Evolutionary conservation across 1,284 basidiomycete genomes (phyloP).

Genomic region (Ceratobasidium sp.): DNA sequence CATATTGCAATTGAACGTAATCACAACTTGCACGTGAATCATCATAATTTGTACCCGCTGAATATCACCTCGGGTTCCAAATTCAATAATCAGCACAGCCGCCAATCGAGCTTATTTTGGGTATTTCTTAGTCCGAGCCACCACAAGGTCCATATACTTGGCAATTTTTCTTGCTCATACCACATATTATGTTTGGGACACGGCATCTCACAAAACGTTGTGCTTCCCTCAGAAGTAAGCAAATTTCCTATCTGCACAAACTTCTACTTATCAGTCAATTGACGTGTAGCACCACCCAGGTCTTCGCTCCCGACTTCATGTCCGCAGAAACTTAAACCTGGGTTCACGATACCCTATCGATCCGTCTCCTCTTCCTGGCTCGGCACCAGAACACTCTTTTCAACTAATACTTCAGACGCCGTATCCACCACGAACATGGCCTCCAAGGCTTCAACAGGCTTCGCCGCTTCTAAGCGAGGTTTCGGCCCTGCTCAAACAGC

Average conservation of each 20-base stretch:
- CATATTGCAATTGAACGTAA: background rate
- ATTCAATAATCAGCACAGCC: slow-evolving; percentile 8
- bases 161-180: background rate
- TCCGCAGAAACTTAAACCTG: background rate
- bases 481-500: slow-evolving; percentile 36
- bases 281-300: slow-evolving; percentile 21
- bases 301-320: background rate
- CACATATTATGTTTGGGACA: background rate
- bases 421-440: slow-evolving; percentile 45
- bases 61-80: background rate
- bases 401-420: slow-evolving; percentile 45
- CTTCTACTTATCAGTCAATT: slow-evolving; percentile 30
- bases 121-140: slow-evolving; percentile 11
- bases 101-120: slow-evolving; percentile 8
- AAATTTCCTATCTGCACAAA: background rate
- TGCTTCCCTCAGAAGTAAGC: slow-evolving; percentile 3
- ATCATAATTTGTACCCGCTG: background rate
- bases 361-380: slow-evolving; percentile 44
- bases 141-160: background rate
- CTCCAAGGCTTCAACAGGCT: slow-evolving; percentile 40
- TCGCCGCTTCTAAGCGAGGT: slow-evolving; percentile 45
- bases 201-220: background rate
- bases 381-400: slow-evolving; percentile 44
- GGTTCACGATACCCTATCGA: slow-evolving; percentile 42
- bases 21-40: too few relatives aligned